Conservation (phyloP, 345 rosid genomes). For the Psidium friedrichsthalianum region DNA sequence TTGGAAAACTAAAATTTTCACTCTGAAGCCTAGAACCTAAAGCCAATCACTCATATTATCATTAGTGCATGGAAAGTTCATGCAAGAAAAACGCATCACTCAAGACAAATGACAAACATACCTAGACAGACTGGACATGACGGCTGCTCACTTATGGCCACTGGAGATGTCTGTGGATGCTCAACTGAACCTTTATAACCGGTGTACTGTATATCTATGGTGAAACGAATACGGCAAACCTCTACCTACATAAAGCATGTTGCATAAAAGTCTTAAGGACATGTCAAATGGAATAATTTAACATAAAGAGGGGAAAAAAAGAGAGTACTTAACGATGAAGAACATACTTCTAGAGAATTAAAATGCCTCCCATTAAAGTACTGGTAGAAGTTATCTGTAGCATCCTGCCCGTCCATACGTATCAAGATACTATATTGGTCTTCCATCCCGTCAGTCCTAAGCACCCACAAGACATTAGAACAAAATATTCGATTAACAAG, state of each 20-base stretch:
- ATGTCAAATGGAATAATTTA: background rate
- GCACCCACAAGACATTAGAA: background rate
- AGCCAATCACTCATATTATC: background rate
- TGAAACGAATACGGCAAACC: conserved; percentile 58
- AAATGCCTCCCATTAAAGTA: conserved; percentile 72
- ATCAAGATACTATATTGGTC: conserved; percentile 62
- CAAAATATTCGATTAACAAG: background rate
- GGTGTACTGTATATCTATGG: conserved; percentile 85
- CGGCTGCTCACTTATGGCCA: conserved; percentile 67
- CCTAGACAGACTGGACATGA: conserved; percentile 98
- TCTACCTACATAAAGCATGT: conserved; percentile 39
- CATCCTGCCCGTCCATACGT: conserved; percentile 64
- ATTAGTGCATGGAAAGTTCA: background rate
- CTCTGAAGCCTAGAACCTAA: background rate
- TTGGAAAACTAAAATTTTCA: background rate
- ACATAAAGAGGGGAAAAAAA: background rate
- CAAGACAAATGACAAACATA: background rate
- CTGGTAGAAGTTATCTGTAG: conserved; percentile 61
- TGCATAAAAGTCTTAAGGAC: background rate
- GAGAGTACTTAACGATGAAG: background rate
- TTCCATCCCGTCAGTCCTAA: conserved; percentile 66
- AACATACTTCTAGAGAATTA: conserved; percentile 76
- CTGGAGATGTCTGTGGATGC: conserved; percentile 43
- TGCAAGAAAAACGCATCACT: background rate
- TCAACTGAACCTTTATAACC: conserved; percentile 81